A percentile compares a stretch with the other conserved stretches of the same genome.
Evolutionary conservation across 345 rosid genomes (phyloP).

Genomic region (Microcos paniculata): DNA sequence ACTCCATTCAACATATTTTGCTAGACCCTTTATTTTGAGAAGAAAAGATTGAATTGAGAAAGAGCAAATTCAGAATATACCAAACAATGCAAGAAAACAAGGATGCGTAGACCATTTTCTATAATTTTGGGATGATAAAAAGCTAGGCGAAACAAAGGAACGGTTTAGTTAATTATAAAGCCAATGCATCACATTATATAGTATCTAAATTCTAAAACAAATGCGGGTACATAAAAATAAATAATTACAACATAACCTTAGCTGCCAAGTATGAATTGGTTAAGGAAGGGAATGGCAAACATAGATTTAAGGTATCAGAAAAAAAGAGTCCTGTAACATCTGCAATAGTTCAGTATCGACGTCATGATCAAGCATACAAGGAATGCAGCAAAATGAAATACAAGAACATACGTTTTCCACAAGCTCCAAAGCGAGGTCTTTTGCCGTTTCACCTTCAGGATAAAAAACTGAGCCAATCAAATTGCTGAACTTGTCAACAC

Average conservation of each 20-base stretch:
- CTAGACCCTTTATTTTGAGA: slow-evolving; percentile 63
- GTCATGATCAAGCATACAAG: neutral
- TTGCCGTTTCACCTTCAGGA: slow-evolving; percentile 80
- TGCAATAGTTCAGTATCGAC: neutral
- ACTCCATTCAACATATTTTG: slow-evolving; percentile 98
- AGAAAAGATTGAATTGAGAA: neutral
- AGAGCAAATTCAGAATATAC: slow-evolving; percentile 2
- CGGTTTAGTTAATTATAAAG: neutral
- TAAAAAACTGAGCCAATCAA: slow-evolving; percentile 93
- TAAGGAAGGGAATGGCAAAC: neutral
- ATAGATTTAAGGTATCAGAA: neutral
- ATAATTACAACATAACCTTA: neutral
- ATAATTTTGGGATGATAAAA: neutral
- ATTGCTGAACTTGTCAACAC: slow-evolving; percentile 90
- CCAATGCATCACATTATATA: neutral
- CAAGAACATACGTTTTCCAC: slow-evolving; percentile 67
- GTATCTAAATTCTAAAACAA: slow-evolving; percentile 1
- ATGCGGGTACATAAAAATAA: neutral
- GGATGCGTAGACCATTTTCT: neutral
- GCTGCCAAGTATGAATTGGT: neutral
- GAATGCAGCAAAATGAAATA: slow-evolving; percentile 8
- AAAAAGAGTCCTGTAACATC: neutral
- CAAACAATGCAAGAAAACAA: slow-evolving; percentile 12
- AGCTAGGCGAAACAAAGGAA: neutral
- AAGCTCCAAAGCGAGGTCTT: slow-evolving; percentile 91